Conservation (phyloP, 805 yeast genomes). For the Cyberlindnera sargentensis region DNA sequence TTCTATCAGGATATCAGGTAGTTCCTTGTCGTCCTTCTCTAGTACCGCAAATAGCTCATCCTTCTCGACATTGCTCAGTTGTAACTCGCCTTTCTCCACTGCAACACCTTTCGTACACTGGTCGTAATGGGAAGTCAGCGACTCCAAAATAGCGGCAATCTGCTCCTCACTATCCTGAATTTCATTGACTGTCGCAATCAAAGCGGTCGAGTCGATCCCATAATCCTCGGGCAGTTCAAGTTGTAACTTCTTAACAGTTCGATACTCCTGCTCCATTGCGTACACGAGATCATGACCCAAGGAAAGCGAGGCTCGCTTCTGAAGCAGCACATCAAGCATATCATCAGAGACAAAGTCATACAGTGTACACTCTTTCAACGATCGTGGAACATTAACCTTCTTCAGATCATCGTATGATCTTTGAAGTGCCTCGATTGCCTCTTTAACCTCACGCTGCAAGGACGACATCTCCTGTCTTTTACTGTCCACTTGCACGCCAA, state of each 20-base stretch:
- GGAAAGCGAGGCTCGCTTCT: background rate
- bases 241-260: background rate
- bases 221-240: background rate
- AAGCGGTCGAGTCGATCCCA: background rate
- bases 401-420: slow-evolving; percentile 27
- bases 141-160: slow-evolving; percentile 59
- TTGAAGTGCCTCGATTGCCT: slow-evolving; percentile 28
- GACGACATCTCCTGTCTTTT: background rate
- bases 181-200: slow-evolving; percentile 27
- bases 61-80: slow-evolving; percentile 24
- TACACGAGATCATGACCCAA: background rate
- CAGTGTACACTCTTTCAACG: slow-evolving; percentile 20
- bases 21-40: slow-evolving; percentile 45
- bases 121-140: slow-evolving; percentile 78
- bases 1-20: slow-evolving; percentile 48
- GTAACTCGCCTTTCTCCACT: slow-evolving; percentile 26
- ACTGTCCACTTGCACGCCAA: background rate
- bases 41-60: slow-evolving; percentile 40
- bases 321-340: slow-evolving; percentile 17
- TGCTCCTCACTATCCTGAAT: slow-evolving; percentile 54
- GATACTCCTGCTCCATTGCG: background rate
- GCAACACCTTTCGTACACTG: slow-evolving; percentile 52
- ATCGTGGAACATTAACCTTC: slow-evolving; percentile 4
- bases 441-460: slow-evolving; percentile 23
- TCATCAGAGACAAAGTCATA: slow-evolving; percentile 41